phyloP scores from a whole-genome alignment of 345 rosid species.

The Nephelium lappaceum region DNA sequence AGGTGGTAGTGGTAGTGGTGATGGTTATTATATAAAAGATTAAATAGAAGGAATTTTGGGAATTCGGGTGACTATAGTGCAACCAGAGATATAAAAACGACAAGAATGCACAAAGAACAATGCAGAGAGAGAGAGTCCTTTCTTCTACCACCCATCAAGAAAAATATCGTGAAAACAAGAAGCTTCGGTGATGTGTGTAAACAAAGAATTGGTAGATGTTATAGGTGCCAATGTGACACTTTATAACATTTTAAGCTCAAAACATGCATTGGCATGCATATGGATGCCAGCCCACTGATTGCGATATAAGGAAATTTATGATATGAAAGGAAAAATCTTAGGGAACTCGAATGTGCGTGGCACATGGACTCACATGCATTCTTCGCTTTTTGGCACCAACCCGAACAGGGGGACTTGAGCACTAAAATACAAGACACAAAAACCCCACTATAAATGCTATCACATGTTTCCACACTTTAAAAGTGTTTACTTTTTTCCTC shows the following conservation, averaged over 20 bases:
- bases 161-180: too few relatives aligned
- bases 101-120: background rate
- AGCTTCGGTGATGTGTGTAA: too few relatives aligned
- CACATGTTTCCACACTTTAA: background rate
- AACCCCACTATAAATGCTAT: slow-evolving; percentile 8
- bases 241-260: background rate
- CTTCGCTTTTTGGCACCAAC: slow-evolving; percentile 20
- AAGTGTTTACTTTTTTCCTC: background rate
- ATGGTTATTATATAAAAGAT: background rate
- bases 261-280: slow-evolving; percentile 13
- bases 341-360: background rate
- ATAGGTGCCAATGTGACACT: background rate
- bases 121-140: too few relatives aligned
- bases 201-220: slow-evolving; percentile 6
- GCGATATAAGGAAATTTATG: background rate
- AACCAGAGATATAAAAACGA: background rate
- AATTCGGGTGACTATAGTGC: too few relatives aligned
- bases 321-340: slow-evolving; percentile 10
- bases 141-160: too few relatives aligned
- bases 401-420: background rate
- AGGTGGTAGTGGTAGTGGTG: background rate
- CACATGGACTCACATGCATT: slow-evolving; percentile 32
- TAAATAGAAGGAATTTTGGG: too few relatives aligned
- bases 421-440: slow-evolving; percentile 20
- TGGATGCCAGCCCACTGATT: slow-evolving; percentile 1